phyloP scores from a whole-genome alignment of 768 basidiomycete genomes.

The Strobilomyces echinocephalus region DNA sequence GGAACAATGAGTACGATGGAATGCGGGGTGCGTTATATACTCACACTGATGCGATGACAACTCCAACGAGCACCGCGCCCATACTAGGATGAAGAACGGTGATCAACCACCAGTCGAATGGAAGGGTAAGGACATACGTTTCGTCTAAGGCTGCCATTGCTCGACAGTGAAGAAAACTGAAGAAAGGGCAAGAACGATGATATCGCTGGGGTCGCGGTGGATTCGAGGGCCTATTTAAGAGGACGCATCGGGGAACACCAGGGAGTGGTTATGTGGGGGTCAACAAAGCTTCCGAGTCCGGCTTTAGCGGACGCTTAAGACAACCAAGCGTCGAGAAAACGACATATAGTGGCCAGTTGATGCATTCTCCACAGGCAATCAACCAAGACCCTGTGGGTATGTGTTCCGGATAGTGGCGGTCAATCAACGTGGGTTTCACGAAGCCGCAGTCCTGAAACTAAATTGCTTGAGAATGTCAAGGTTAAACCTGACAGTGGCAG shows the following conservation, averaged over 20 bases:
- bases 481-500: neutral
- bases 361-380: neutral
- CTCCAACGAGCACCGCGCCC: conserved; percentile 48
- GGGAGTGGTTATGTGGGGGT: neutral
- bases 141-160: conserved; percentile 25
- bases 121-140: conserved; percentile 26
- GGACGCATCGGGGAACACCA: too few species aligned
- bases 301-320: too few species aligned
- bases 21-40: conserved; percentile 15
- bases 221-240: conserved; percentile 3
- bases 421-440: neutral
- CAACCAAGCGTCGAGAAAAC: neutral
- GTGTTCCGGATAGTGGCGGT: too few species aligned
- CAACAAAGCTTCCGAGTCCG: neutral
- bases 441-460: neutral
- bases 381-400: neutral
- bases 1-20: neutral
- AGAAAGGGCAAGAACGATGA: neutral
- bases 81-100: conserved; percentile 28
- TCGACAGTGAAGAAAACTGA: neutral
- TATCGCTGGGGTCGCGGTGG: neutral
- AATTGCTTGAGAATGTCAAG: neutral
- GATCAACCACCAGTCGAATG: neutral
- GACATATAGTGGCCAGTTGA: neutral
- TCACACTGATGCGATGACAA: conserved; percentile 45